Evolutionary conservation across 2,329 filamentous ascomycete genomes (phyloP), one percentile per base, ranked within the genome.

Genomic region (Talaromyces sp.): DNA sequence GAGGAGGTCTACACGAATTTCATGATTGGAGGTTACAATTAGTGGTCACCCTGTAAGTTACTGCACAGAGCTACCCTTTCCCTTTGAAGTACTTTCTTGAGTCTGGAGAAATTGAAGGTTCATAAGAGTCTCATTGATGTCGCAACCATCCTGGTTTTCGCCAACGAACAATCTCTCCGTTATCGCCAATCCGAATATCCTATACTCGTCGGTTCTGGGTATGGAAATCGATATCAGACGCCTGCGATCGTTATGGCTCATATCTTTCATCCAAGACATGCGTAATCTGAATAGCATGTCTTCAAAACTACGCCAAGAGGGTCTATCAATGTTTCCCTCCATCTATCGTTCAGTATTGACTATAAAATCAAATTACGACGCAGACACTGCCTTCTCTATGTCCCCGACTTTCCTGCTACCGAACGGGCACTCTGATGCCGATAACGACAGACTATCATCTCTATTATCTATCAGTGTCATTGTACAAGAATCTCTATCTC

Each of bases 181-280:
- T 27, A 41, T 50, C n/a, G 27, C 50, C 16, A 10, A 33, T 54
- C n/a, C 50, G 3, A 19, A 27, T 24, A 14, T 48, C 45, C 45
- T 14, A 27, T 19, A 48, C 22, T 14, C 10, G 22, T 48, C 45
- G 45, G 45, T 54, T 35, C 27, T 33, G n/a, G 50, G 50, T 11
- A n/a, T 35, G 27, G 27, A 33, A 31, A 54, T 54, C n/a, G 50
- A 33, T 19, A 33, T 33, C 16, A 33, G 31, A n/a, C 50, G 13
- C 16, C 19, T 74, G 43, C 70, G 72, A 59, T 73, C 71, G 52
- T 65, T 74, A 39, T 73, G 72, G 72, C 62, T 73, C 27, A 70
- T 73, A 57, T 73, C 72, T 31, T 73, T 73, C 22, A 70, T 73
- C 9, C 72, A 73, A 60, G 72, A 73, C 57, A 72, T 73, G 70